Evolutionary conservation across 495 filamentous ascomycete genomes (phyloP).

Genomic region (Penicillium silybi): DNA sequence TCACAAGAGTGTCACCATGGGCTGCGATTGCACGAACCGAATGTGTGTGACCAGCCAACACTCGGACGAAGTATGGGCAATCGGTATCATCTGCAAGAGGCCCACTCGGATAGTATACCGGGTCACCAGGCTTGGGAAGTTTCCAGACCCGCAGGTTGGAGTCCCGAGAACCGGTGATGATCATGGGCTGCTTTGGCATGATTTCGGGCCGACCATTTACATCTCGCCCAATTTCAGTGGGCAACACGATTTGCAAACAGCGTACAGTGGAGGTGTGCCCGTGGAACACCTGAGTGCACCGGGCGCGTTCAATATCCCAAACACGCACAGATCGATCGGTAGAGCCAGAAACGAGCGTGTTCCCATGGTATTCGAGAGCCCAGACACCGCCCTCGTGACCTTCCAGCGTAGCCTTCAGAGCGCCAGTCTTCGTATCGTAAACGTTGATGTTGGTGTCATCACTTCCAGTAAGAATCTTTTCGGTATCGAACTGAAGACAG

Average conservation of each 20-base stretch:
- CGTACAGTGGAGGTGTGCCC: constrained; percentile 97
- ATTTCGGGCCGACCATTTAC: constrained; percentile 72
- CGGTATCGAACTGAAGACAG: constrained; percentile 93
- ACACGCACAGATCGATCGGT: constrained; percentile 95
- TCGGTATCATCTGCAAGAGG: constrained; percentile 74
- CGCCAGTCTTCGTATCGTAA: constrained; percentile 94
- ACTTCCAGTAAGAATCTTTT: constrained; percentile 96
- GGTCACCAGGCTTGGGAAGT: constrained; percentile 75
- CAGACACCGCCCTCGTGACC: constrained; percentile 98
- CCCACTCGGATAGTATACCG: constrained; percentile 69
- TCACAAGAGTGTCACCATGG: constrained; percentile 94
- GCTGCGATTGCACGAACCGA: constrained; percentile 98
- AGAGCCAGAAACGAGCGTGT: constrained; percentile 91
- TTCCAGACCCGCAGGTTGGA: constrained; percentile 94
- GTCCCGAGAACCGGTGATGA: constrained; percentile 96
- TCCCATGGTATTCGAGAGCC: constrained; percentile 95
- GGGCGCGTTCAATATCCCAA: constrained; percentile 91
- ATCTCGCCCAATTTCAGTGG: constrained; percentile 67
- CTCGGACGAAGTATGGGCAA: constrained; percentile 91
- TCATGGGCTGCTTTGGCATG: constrained; percentile 88
- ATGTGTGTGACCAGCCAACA: constrained; percentile 80
- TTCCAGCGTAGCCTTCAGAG: constrained; percentile 72
- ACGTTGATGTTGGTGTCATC: constrained; percentile 98
- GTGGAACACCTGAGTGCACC: constrained; percentile 92
- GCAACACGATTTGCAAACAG: constrained; percentile 92